Evolutionary conservation across 768 basidiomycete genomes (phyloP).

Genomic region (Amanita inopinata): DNA sequence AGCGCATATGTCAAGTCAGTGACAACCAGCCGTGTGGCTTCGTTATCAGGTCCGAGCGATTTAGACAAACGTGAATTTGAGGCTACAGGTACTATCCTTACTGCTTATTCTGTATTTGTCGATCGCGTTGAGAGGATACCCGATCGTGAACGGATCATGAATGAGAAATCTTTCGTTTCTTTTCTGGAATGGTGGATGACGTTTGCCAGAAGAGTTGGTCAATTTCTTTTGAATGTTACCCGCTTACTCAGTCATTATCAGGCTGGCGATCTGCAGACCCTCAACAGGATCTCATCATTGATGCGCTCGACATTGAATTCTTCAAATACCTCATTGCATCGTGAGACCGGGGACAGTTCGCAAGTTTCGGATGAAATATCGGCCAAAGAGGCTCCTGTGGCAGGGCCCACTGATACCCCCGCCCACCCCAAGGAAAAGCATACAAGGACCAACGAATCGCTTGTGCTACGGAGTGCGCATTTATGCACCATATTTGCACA

Average conservation of each 20-base stretch:
- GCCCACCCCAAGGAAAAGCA: neutral
- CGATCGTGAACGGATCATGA: constrained; percentile 30
- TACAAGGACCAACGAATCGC: neutral
- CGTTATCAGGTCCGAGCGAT: neutral
- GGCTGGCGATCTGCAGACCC: constrained; percentile 35
- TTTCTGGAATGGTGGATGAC: constrained; percentile 69
- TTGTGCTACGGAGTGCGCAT: constrained; percentile 3
- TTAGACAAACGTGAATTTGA: constrained; percentile 21
- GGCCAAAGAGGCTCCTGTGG: neutral
- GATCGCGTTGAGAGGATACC: constrained; percentile 25
- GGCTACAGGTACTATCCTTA: constrained; percentile 27
- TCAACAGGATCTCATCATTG: constrained; percentile 25
- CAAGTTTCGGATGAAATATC: neutral
- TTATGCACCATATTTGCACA: constrained; percentile 8
- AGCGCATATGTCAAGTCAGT: constrained; percentile 32
- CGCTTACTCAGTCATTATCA: constrained; percentile 14
- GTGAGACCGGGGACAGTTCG: neutral
- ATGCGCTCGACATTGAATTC: neutral
- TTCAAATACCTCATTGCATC: neutral
- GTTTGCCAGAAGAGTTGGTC: constrained; percentile 53
- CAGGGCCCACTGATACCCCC: neutral
- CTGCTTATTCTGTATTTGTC: constrained; percentile 35
- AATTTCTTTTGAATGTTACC: neutral
- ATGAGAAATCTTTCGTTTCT: constrained; percentile 42
- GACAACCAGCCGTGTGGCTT: constrained; percentile 4